phyloP scores from a whole-genome alignment of 306 rosid genomes.

The Hylodesmum podocarpum region DNA sequence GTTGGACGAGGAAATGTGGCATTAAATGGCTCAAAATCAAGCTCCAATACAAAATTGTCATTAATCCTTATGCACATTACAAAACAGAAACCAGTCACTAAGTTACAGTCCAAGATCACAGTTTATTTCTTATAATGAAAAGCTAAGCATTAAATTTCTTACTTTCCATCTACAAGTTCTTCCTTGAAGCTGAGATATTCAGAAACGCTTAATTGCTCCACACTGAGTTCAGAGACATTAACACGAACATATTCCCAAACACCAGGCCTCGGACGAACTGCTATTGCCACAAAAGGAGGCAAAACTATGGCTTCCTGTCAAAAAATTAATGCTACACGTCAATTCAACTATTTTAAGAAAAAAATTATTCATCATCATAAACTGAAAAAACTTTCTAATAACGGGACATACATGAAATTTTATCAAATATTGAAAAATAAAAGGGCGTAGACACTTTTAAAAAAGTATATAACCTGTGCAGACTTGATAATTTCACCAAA shows the following conservation, averaged over 20 bases:
- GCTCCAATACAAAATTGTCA: constrained; percentile 62
- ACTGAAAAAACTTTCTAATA: not conserved
- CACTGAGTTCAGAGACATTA: constrained; percentile 74
- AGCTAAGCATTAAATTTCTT: constrained; percentile 33
- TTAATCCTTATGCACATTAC: constrained; percentile 35
- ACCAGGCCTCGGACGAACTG: constrained; percentile 94
- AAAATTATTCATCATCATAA: not conserved
- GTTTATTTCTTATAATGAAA: not conserved
- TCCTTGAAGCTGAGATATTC: constrained; percentile 89
- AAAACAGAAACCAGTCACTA: not conserved
- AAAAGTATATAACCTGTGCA: constrained; percentile 36
- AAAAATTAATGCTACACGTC: constrained; percentile 22
- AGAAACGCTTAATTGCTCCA: constrained; percentile 80
- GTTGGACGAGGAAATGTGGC: constrained; percentile 79
- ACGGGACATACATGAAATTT: not conserved
- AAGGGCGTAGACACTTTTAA: not conserved
- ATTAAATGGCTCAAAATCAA: constrained; percentile 93
- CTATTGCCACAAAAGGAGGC: constrained; percentile 91
- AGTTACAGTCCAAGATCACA: constrained; percentile 18
- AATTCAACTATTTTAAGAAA: not conserved
- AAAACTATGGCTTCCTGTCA: constrained; percentile 61
- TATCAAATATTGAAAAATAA: not conserved
- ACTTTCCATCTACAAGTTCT: constrained; percentile 74
- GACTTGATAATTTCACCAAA: constrained; percentile 46
- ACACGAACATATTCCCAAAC: constrained; percentile 92